Conservation (phyloP, 225 moss, liverwort and hornwort species). For the Anthoceros angustus region DNA sequence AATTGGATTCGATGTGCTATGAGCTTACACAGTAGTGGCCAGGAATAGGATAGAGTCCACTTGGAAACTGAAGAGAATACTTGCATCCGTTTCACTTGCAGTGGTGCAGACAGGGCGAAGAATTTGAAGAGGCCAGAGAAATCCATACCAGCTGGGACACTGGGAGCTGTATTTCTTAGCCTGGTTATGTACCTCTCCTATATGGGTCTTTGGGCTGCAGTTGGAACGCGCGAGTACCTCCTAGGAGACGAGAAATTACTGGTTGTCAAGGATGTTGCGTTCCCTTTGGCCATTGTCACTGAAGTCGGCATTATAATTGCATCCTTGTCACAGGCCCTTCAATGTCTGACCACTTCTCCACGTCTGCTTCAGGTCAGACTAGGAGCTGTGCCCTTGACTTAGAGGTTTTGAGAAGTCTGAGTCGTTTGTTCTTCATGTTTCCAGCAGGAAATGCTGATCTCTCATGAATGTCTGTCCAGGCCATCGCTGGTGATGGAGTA, state of each 20-base stretch:
- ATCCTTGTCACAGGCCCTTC: conserved; percentile 84
- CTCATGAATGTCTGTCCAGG: conserved; percentile 20
- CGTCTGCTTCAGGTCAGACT: conserved; percentile 66
- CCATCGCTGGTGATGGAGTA: conserved; percentile 88
- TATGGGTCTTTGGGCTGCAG: conserved; percentile 93
- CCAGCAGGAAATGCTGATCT: neutral
- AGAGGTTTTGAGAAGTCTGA: neutral
- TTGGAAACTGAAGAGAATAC: neutral
- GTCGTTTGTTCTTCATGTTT: neutral
- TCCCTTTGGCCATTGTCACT: conserved; percentile 69
- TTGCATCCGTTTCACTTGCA: conserved; percentile 12
- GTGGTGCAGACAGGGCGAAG: conserved; percentile 89
- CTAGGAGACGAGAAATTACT: conserved; percentile 42
- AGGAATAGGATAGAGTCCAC: neutral
- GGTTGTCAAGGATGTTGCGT: conserved; percentile 61
- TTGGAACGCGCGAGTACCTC: conserved; percentile 72
- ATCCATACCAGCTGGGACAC: conserved; percentile 73
- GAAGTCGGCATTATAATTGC: conserved; percentile 84
- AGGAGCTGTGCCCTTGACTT: neutral
- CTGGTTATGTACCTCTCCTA: conserved; percentile 77
- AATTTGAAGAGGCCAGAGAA: conserved; percentile 64
- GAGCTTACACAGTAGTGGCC: neutral
- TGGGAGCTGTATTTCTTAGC: conserved; percentile 73
- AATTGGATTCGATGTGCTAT: neutral
- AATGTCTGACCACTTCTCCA: conserved; percentile 80